Evolutionary conservation across 495 filamentous ascomycete species (phyloP).

Genomic region (Aspergillus asperescens): DNA sequence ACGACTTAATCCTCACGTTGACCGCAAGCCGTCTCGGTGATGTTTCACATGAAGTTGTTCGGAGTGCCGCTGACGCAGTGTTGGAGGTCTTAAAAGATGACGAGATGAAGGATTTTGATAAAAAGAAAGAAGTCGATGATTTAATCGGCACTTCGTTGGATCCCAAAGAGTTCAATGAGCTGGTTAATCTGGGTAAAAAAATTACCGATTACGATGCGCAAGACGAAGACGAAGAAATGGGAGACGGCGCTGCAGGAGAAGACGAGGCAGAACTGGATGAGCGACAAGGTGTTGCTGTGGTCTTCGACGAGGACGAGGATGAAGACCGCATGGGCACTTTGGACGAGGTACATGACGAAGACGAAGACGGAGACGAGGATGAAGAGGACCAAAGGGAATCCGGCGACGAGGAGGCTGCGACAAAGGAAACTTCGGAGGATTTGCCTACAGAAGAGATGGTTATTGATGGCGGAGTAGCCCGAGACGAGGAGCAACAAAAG

Average conservation of each 20-base stretch:
- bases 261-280: slow-evolving; percentile 79
- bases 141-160: slow-evolving; percentile 75
- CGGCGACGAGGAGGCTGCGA: slow-evolving; percentile 51
- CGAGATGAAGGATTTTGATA: slow-evolving; percentile 94
- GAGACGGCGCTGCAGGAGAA: slow-evolving; percentile 52
- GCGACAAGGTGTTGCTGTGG: slow-evolving; percentile 91
- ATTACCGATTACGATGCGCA: slow-evolving; percentile 98
- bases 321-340: slow-evolving; percentile 70
- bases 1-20: slow-evolving; percentile 88
- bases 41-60: slow-evolving; percentile 83
- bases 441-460: slow-evolving; percentile 67
- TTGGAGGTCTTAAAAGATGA: slow-evolving; percentile 92
- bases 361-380: slow-evolving; percentile 64
- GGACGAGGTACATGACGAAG: slow-evolving; percentile 77
- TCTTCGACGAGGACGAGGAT: slow-evolving; percentile 92
- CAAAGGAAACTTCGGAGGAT: slow-evolving; percentile 39
- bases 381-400: slow-evolving; percentile 48
- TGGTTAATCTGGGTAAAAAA: slow-evolving; percentile 96
- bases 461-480: slow-evolving; percentile 56
- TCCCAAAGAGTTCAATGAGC: slow-evolving; percentile 91
- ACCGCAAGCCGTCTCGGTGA: slow-evolving; percentile 86
- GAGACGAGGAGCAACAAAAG: slow-evolving; percentile 44
- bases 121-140: slow-evolving; percentile 96
- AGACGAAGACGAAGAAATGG: slow-evolving; percentile 91
- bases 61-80: slow-evolving; percentile 91